Percentiles rank a stretch among this genome's conserved stretches.
These are phyloP conservation scores for Ballota nigra DNA, from an alignment of 257 asterid species.

Conservation along the genomic window DNA sequence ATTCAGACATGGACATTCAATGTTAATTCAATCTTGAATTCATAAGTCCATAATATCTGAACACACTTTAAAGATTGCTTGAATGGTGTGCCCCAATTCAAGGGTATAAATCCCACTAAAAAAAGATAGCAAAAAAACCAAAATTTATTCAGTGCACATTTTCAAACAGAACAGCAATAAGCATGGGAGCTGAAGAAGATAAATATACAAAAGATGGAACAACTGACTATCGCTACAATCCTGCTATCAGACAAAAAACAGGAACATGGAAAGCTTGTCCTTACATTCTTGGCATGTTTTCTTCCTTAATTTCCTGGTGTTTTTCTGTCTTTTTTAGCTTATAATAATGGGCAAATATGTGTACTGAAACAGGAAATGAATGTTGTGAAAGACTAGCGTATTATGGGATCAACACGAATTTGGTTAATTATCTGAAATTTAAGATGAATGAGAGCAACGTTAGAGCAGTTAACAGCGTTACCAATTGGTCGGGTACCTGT, in stretches of 20 bases:
- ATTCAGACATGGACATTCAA: slow-evolving; percentile 25
- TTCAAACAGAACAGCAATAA: no score
- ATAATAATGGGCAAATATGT: neutral
- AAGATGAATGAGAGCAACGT: slow-evolving; percentile 60
- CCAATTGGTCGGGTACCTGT: slow-evolving; percentile 81
- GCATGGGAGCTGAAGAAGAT: slow-evolving; percentile 31
- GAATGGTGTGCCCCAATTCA: slow-evolving; percentile 28
- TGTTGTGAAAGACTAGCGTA: slow-evolving; percentile 81
- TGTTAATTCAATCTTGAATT: slow-evolving; percentile 17
- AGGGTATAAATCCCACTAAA: neutral
- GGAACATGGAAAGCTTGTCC: slow-evolving; percentile 86
- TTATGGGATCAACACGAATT: slow-evolving; percentile 66
- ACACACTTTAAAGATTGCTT: slow-evolving; percentile 8
- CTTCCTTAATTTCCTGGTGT: neutral
- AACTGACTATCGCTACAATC: slow-evolving; percentile 44
- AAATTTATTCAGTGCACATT: neutral
- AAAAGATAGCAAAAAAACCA: neutral
- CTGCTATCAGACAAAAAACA: slow-evolving; percentile 50
- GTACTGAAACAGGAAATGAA: slow-evolving; percentile 50
- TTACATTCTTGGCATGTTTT: slow-evolving; percentile 52
- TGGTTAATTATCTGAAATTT: slow-evolving; percentile 57
- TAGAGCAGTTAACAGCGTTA: slow-evolving; percentile 52
- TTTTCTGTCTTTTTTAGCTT: neutral
- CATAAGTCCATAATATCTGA: slow-evolving; percentile 1
- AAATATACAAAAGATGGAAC: slow-evolving; percentile 60